Evolutionary conservation across 1,284 basidiomycete species (phyloP).

Genomic region (Marasmius oreades): DNA sequence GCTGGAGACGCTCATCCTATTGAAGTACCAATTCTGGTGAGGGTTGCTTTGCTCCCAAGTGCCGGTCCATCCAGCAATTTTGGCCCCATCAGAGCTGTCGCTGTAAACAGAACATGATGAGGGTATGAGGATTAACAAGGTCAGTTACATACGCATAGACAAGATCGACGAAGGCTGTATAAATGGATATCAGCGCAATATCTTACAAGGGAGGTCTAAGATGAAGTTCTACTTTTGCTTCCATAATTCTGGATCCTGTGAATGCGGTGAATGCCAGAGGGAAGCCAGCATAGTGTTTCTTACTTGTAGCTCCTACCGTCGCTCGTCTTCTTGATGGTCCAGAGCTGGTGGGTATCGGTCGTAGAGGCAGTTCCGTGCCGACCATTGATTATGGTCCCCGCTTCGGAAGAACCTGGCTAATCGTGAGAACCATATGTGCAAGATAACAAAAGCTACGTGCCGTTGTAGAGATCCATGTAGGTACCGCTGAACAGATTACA

Average conservation of each 20-base stretch:
- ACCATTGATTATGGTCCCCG: background rate
- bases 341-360: background rate
- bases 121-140: background rate
- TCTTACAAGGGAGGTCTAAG: background rate
- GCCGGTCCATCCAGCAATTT: background rate
- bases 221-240: background rate
- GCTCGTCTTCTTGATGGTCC: background rate
- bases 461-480: background rate
- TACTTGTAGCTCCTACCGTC: background rate
- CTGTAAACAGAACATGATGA: background rate
- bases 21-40: background rate
- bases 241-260: too few species aligned
- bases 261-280: background rate
- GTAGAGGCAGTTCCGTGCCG: background rate
- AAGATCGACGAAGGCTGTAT: background rate
- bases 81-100: background rate
- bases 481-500: background rate
- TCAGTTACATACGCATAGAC: background rate
- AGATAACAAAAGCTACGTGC: background rate
- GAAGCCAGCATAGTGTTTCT: background rate
- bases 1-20: background rate
- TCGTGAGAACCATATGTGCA: background rate
- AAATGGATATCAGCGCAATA: background rate
- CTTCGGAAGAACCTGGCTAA: background rate
- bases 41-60: background rate